Percentiles rank a stretch among this genome's conserved stretches.
phyloP scores from a whole-genome alignment of 2,329 filamentous ascomycete species.

The Sporothrix curviconia region DNA sequence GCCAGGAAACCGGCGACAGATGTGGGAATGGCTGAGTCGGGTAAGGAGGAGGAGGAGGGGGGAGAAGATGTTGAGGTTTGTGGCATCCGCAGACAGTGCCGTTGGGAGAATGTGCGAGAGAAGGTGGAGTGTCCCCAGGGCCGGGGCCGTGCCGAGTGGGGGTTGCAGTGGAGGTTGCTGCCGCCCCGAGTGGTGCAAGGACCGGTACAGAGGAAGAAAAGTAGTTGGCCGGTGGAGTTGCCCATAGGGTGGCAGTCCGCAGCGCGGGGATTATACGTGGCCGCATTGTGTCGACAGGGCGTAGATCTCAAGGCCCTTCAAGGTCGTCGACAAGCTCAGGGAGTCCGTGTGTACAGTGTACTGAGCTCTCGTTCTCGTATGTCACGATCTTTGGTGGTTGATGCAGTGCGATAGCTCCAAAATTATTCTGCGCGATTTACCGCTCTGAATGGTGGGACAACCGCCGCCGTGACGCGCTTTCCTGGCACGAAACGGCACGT shows the following conservation, averaged over 20 bases:
- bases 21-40: slow-evolving; percentile 23
- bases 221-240: neutral
- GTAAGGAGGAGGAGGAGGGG: slow-evolving; percentile 19
- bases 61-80: slow-evolving; percentile 19
- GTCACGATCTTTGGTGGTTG: neutral
- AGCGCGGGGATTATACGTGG: no score
- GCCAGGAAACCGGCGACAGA: slow-evolving; percentile 52
- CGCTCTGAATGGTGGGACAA: neutral
- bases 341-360: neutral
- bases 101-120: slow-evolving; percentile 1
- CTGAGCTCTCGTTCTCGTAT: neutral
- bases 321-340: neutral
- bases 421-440: slow-evolving; percentile 1
- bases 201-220: neutral
- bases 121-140: no score
- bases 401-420: neutral
- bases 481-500: slow-evolving; percentile 4
- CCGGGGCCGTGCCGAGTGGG: no score
- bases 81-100: slow-evolving; percentile 2
- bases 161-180: neutral
- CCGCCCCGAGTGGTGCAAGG: neutral
- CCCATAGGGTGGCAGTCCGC: neutral
- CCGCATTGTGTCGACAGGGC: neutral
- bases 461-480: slow-evolving; percentile 2
- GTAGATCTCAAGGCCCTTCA: neutral